Conservation (phyloP, 73 alveolate species). For the Blepharisma japonicum region DNA sequence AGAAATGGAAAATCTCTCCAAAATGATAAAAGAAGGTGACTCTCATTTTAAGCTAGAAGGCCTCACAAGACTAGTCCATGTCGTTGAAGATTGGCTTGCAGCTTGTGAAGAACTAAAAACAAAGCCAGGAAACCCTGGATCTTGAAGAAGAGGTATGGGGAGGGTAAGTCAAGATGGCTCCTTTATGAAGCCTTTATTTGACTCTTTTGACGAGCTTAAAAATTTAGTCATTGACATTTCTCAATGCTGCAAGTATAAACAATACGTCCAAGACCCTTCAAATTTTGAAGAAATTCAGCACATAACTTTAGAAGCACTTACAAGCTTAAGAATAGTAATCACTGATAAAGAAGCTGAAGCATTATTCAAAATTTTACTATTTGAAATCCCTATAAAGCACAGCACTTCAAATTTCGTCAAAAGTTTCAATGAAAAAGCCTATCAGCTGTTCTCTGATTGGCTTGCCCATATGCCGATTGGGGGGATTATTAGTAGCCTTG, state of each 20-base stretch:
- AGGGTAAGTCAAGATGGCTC: neutral
- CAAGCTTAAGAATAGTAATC: neutral
- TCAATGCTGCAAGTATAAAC: constrained; percentile 2
- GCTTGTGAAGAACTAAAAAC: neutral
- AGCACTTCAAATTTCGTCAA: neutral
- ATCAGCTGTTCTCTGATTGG: constrained; percentile 23
- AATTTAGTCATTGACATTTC: neutral
- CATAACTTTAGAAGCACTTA: neutral
- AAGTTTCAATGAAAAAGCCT: neutral
- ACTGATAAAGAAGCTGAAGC: constrained; percentile 18
- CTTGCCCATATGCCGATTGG: constrained; percentile 1
- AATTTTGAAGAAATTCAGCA: constrained; percentile 22
- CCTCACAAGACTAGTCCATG: neutral
- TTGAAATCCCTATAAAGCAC: neutral
- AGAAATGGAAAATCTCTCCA: neutral
- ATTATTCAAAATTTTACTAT: constrained; percentile 1
- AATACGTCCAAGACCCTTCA: constrained; percentile 5
- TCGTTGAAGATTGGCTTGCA: constrained; percentile 1
- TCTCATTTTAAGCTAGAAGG: neutral
- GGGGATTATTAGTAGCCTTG: neutral
- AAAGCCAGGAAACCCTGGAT: neutral
- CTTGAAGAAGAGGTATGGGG: neutral
- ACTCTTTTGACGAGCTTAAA: constrained; percentile 3
- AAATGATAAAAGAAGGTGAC: neutral
- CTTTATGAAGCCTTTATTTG: neutral